Conservation (phyloP, 495 filamentous ascomycete species). For the Penicillium longicatenatum region DNA sequence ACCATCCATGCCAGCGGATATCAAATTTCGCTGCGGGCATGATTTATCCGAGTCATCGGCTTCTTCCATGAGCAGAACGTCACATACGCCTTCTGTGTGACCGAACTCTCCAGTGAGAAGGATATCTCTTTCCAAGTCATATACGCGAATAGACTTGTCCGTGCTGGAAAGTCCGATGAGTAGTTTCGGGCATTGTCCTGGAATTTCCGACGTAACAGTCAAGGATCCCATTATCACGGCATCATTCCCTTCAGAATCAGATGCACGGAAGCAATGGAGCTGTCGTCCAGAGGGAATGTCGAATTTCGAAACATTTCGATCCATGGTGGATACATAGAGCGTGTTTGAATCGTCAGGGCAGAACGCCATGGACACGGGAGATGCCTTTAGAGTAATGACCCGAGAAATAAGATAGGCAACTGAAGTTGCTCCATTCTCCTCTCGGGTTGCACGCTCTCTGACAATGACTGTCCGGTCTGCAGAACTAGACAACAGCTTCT, state of each 20-base stretch:
- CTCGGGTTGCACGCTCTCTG: conserved; percentile 70
- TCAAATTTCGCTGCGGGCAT: conserved; percentile 49
- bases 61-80: conserved; percentile 68
- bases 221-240: conserved; percentile 81
- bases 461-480: conserved; percentile 83
- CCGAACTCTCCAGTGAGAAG: conserved; percentile 90
- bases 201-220: conserved; percentile 48
- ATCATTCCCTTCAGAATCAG: conserved; percentile 75
- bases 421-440: conserved; percentile 60
- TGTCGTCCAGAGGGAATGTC: conserved; percentile 72
- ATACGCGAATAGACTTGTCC: conserved; percentile 91
- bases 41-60: conserved; percentile 42
- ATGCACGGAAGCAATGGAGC: conserved; percentile 73
- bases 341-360: conserved; percentile 60
- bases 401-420: conserved; percentile 75
- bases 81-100: conserved; percentile 89
- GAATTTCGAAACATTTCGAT: conserved; percentile 77
- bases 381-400: conserved; percentile 79
- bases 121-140: conserved; percentile 72
- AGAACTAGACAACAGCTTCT: conserved; percentile 81
- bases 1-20: conserved; percentile 80
- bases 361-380: conserved; percentile 79
- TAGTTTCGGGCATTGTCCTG: conserved; percentile 50
- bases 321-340: conserved; percentile 76
- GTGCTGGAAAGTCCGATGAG: conserved; percentile 85